A percentile compares a stretch with the other conserved stretches of the same genome.
Conservation (phyloP, 2,329 filamentous ascomycete species). For the Botrytis medusae region DNA sequence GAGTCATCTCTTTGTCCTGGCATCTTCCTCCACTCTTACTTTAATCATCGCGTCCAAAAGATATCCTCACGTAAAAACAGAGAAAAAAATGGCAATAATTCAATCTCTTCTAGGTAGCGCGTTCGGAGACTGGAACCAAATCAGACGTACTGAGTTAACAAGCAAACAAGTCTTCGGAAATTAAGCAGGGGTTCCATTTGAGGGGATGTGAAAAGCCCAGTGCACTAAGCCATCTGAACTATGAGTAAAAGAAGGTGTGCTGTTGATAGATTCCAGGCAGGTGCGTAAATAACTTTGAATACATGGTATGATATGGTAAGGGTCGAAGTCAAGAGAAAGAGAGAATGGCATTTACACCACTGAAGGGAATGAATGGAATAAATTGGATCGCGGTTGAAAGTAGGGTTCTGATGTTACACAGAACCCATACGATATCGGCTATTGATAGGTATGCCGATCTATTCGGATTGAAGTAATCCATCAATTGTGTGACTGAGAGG, state of each 20-base stretch:
- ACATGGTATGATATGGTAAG: neutral
- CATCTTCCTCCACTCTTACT: neutral
- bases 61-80: neutral
- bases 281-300: neutral
- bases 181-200: slow-evolving; percentile 8
- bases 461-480: neutral
- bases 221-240: slow-evolving; percentile 8
- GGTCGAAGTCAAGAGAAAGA: too few species aligned
- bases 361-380: neutral
- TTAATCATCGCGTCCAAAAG: neutral
- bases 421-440: neutral
- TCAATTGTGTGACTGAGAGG: neutral
- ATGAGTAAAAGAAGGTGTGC: neutral
- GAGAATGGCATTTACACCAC: neutral
- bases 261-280: neutral
- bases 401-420: neutral
- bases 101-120: neutral
- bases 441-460: neutral
- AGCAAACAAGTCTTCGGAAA: neutral
- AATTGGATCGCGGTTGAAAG: neutral
- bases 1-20: neutral
- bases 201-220: slow-evolving; percentile 3
- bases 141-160: slow-evolving; percentile 1
- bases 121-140: neutral
- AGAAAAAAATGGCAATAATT: neutral